phyloP scores from a whole-genome alignment of 2,329 filamentous ascomycete species.

The Byssoonygena ceratinophila region DNA sequence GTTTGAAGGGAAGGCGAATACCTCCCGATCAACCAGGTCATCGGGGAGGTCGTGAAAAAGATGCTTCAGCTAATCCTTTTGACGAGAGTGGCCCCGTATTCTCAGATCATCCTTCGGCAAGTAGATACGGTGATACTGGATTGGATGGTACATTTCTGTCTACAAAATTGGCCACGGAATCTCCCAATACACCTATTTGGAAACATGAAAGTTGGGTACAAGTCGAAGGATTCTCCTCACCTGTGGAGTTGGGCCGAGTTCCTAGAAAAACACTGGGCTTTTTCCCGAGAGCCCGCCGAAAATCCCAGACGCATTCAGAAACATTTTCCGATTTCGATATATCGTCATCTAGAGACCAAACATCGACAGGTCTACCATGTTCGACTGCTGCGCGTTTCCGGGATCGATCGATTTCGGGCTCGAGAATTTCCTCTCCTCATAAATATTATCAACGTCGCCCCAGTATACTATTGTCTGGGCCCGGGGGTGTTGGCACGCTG shows the following conservation, averaged over 20 bases:
- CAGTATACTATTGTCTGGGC: slow-evolving; percentile 59
- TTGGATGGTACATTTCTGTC: not conserved
- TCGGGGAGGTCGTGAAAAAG: not conserved
- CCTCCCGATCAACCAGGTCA: slow-evolving; percentile 17
- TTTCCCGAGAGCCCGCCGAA: slow-evolving; percentile 82
- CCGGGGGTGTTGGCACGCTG: slow-evolving; percentile 81
- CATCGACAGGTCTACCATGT: slow-evolving; percentile 28
- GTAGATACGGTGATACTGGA: not conserved
- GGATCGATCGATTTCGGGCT: slow-evolving; percentile 24
- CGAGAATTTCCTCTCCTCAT: slow-evolving; percentile 25
- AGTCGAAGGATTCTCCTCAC: slow-evolving; percentile 58
- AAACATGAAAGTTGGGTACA: slow-evolving; percentile 82
- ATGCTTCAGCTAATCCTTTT: not conserved
- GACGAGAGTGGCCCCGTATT: slow-evolving; percentile 6
- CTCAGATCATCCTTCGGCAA: not conserved
- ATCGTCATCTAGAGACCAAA: slow-evolving; percentile 52
- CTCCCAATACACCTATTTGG: slow-evolving; percentile 55
- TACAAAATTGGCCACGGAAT: slow-evolving; percentile 4
- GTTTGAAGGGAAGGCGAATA: slow-evolving; percentile 60
- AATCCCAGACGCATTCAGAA: slow-evolving; percentile 45
- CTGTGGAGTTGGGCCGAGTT: slow-evolving; percentile 77
- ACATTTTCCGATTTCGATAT: slow-evolving; percentile 34
- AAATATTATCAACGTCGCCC: slow-evolving; percentile 36
- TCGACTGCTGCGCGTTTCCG: slow-evolving; percentile 21
- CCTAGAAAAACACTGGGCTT: slow-evolving; percentile 73